A percentile compares a stretch with the other conserved stretches of the same genome.
Evolutionary conservation across 257 asterid genomes (phyloP).

Genomic region (Nicotiana benthamiana): DNA sequence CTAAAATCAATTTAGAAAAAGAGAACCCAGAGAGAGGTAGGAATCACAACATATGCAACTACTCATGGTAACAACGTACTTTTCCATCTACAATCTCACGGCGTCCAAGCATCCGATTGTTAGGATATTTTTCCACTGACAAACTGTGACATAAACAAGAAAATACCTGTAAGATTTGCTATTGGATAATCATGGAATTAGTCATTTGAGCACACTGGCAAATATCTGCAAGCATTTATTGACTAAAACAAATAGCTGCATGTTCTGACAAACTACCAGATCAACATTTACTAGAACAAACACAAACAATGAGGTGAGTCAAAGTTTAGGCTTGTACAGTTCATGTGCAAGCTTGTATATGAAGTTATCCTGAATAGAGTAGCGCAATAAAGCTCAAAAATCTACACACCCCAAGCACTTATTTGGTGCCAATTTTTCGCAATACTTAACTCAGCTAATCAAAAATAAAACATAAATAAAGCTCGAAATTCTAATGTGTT

Average conservation of each 20-base stretch:
- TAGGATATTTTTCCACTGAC: conserved; percentile 77
- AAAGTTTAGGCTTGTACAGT: background rate
- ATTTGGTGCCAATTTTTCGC: no score
- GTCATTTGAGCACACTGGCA: background rate
- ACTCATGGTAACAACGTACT: conserved; percentile 33
- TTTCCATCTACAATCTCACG: conserved; percentile 69
- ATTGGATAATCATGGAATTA: background rate
- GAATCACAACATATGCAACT: conserved; percentile 11
- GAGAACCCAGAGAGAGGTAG: background rate
- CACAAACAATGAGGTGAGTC: background rate
- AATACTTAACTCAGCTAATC: no score
- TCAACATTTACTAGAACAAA: background rate
- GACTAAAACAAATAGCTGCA: background rate
- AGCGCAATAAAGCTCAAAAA: background rate
- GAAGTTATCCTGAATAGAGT: background rate
- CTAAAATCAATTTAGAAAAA: background rate
- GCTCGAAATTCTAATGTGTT: background rate
- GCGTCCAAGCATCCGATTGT: conserved; percentile 83
- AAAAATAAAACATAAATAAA: background rate
- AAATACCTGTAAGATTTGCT: background rate
- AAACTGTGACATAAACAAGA: conserved; percentile 37
- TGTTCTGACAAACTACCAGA: background rate
- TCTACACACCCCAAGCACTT: background rate
- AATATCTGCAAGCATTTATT: background rate
- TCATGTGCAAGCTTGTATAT: background rate